Base-by-base conservation (phyloP, 2,329 filamentous ascomycete species). In the Apiospora pterosperma region DNA sequence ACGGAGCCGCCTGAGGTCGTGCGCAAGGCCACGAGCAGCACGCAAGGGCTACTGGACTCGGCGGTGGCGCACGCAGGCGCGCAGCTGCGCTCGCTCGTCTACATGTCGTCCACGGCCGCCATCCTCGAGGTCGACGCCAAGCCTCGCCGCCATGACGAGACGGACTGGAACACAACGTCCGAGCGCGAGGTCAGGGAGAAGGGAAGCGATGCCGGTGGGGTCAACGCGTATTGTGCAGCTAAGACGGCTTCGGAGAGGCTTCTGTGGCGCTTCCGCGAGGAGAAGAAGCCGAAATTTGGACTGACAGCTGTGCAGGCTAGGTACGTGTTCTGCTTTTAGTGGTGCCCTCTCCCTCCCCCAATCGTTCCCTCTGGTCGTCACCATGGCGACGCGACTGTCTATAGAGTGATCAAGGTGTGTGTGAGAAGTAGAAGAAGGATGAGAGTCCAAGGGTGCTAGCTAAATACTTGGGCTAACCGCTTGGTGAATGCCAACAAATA, bases 301-400 rank as follows among this genome's bases (percentile, higher is more conserved):
- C 70, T 73, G 69, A 69, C 71, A 11, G 59, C 72, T 8, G 58
- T 75, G 16, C 72, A 73, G 52, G 71, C 69, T 31, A 69, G 69
- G 73, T 74, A 41, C 66, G 70, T 31, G 19, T 16, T 14, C 5
- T 19, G 28, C 11, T 19, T 7, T 5, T 25, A 48, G 21, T 12
- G 25, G 11, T 25, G 6, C 44, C 14, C 5, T 28, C 5, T 19
- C 12, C 1, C 23, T 5, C 19, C 4, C 14, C 23, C 42, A 5
- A 4, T 28, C 28, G 8, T 41, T 41, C n/a, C 38, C 38, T n/a
- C 4, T 41, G 16, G 19, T 19, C 38, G 19, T n/a, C n/a, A n/a
- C n/a, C n/a, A n/a, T n/a, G n/a, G n/a, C n/a, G n/a, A n/a, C n/a
- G n/a, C n/a, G n/a, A n/a, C n/a, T n/a, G n/a, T n/a, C n/a, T n/a